These are phyloP conservation scores for Fusarium sp. DNA, from an alignment of 2,329 filamentous ascomycete genomes.

Conservation along the genomic window DNA sequence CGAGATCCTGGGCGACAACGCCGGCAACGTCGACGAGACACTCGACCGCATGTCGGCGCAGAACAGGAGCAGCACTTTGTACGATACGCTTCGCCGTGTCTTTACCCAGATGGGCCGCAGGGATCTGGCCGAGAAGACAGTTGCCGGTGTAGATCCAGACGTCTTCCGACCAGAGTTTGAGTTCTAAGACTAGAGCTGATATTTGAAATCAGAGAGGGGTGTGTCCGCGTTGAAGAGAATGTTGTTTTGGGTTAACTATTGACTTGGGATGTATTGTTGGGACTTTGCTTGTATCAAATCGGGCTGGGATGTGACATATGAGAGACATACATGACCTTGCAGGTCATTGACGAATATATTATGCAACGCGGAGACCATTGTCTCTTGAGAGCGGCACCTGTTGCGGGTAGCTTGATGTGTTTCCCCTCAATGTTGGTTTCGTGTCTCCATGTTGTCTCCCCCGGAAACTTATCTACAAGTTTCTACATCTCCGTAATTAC, in stretches of 20 bases:
- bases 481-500: background rate
- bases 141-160: constrained; percentile 90
- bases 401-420: background rate
- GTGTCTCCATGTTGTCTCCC: background rate
- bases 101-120: constrained; percentile 94
- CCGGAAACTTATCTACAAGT: background rate
- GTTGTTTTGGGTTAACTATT: background rate
- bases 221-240: background rate
- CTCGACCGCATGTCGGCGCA: constrained; percentile 91
- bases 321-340: constrained; percentile 21
- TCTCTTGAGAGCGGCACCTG: constrained; percentile 14
- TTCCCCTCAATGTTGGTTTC: background rate
- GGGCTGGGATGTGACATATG: constrained; percentile 18
- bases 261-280: background rate
- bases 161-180: constrained; percentile 92
- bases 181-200: constrained; percentile 62
- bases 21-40: constrained; percentile 70
- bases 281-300: background rate
- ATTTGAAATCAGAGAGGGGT: constrained; percentile 9
- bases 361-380: background rate
- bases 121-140: constrained; percentile 89
- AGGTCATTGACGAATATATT: constrained; percentile 13
- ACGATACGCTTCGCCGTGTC: constrained; percentile 93
- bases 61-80: constrained; percentile 96
- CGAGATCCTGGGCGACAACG: constrained; percentile 77